Conservation (phyloP, 306 rosid species). For the Myrica gale region DNA sequence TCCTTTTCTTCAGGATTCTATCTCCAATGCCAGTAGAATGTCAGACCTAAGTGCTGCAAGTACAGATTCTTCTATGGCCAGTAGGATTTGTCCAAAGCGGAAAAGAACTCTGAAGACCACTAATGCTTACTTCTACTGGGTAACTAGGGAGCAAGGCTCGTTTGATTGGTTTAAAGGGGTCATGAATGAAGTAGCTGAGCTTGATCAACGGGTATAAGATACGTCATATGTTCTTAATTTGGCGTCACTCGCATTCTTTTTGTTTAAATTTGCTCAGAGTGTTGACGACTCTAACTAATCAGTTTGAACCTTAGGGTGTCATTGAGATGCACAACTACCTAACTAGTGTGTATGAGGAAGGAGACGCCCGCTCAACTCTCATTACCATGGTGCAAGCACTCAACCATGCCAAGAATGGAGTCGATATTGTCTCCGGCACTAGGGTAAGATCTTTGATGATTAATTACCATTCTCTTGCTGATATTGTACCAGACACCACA, state of each 20-base stretch:
- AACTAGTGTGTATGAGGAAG: conserved; percentile 98
- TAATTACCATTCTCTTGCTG: background rate
- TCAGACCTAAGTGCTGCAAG: conserved; percentile 61
- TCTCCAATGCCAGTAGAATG: conserved; percentile 57
- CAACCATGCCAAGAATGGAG: conserved; percentile 97
- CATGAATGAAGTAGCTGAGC: conserved; percentile 96
- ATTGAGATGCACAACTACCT: conserved; percentile 99
- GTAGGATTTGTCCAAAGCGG: conserved; percentile 56
- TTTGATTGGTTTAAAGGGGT: conserved; percentile 99
- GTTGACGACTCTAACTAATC: conserved; percentile 30
- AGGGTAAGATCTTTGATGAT: conserved; percentile 47
- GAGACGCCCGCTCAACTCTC: conserved; percentile 96
- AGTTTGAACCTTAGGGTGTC: conserved; percentile 69
- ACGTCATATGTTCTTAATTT: background rate
- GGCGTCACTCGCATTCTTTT: conserved; percentile 10
- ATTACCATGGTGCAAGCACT: conserved; percentile 99
- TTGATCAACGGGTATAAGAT: conserved; percentile 80
- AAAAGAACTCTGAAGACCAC: conserved; percentile 81
- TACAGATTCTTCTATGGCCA: conserved; percentile 45
- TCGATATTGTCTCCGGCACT: conserved; percentile 96
- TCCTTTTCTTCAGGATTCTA: conserved; percentile 54
- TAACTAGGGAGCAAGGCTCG: conserved; percentile 97
- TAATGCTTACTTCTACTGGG: conserved; percentile 97
- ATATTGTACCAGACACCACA: background rate
- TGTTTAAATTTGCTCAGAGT: conserved; percentile 22